phyloP scores from a whole-genome alignment of 1,284 basidiomycete species.

The Cutaneotrichosporon cavernicola region DNA sequence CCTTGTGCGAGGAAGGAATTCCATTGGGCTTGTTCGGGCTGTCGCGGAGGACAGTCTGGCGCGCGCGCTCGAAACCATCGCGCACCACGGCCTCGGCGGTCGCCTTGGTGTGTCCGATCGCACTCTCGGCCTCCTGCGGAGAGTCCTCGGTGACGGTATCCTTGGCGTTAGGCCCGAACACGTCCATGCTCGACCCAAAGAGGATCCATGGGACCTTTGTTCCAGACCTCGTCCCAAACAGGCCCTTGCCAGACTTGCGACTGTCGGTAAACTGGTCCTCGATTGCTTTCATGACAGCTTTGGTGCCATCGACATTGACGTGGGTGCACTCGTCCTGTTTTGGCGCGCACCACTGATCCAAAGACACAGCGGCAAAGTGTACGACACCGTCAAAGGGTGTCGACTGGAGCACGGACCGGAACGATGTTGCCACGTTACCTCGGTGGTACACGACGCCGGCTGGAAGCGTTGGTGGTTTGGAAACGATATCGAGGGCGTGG shows the following conservation, averaged over 20 bases:
- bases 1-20: background rate
- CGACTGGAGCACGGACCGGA: background rate
- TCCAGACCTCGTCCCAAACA: constrained; percentile 11
- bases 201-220: constrained; percentile 43
- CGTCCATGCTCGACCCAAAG: constrained; percentile 43
- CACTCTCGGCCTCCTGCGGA: constrained; percentile 27
- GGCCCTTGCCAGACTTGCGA: background rate
- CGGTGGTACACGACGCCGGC: constrained; percentile 27
- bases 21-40: background rate
- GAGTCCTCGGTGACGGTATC: constrained; percentile 27
- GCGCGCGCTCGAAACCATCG: constrained; percentile 14
- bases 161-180: constrained; percentile 31
- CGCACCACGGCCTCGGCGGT: constrained; percentile 36
- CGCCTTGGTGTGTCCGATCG: constrained; percentile 44
- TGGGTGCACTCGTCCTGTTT: constrained; percentile 39
- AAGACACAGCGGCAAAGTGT: constrained; percentile 46
- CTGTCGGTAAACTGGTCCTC: constrained; percentile 12
- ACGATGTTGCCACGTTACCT: constrained; percentile 18
- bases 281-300: constrained; percentile 34
- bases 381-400: constrained; percentile 41
- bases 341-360: constrained; percentile 44
- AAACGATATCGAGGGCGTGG: constrained; percentile 38
- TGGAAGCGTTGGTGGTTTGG: constrained; percentile 27
- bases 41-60: constrained; percentile 4
- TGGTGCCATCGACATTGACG: constrained; percentile 43